phyloP scores from a whole-genome alignment of 805 yeast genomes.

The Metschnikowia similis region DNA sequence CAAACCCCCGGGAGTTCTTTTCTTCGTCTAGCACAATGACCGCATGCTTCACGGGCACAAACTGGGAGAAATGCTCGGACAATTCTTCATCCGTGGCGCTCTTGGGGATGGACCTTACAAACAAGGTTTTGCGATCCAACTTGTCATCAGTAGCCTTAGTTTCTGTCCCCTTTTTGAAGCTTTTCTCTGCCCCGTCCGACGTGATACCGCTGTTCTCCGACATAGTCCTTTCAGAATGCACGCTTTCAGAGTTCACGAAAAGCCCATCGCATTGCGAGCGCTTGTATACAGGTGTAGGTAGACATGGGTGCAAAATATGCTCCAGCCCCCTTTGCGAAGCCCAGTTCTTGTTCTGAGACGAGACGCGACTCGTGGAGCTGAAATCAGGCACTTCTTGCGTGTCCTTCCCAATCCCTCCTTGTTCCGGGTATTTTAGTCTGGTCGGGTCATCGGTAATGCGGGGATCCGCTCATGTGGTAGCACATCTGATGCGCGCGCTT shows the following conservation, averaged over 20 bases:
- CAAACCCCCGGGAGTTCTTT: constrained; percentile 85
- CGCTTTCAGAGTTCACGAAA: not conserved
- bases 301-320: constrained; percentile 1
- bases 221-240: not conserved
- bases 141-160: constrained; percentile 20
- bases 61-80: constrained; percentile 80
- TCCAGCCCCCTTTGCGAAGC: not conserved
- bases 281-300: not conserved
- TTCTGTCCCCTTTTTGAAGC: not conserved
- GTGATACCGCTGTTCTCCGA: not conserved
- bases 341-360: too few relatives aligned
- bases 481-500: not conserved
- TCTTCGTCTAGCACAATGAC: constrained; percentile 78
- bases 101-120: constrained; percentile 80
- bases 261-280: constrained; percentile 5
- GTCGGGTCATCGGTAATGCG: too few relatives aligned
- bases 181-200: not conserved
- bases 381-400: too few relatives aligned
- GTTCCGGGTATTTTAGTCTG: not conserved
- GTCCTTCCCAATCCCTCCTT: too few relatives aligned
- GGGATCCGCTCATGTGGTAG: not conserved
- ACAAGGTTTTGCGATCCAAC: constrained; percentile 61
- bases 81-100: constrained; percentile 79
- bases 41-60: constrained; percentile 94
- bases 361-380: too few relatives aligned